These are phyloP conservation scores for Phytophthora boehmeriae DNA, from an alignment of 352 stramenopile genomes.

Conservation along the genomic window DNA sequence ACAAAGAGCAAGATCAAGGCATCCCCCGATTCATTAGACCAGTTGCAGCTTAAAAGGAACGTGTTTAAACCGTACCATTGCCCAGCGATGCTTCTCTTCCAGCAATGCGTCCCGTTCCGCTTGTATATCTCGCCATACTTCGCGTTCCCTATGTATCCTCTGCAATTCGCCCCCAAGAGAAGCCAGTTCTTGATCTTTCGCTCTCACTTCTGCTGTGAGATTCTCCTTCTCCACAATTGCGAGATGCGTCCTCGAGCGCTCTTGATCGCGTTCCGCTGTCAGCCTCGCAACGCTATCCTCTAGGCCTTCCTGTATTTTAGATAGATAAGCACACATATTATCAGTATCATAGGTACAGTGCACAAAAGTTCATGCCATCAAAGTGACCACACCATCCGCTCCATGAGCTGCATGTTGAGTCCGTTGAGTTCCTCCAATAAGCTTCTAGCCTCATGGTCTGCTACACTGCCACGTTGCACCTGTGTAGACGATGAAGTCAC, in stretches of 20 bases:
- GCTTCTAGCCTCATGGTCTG: conserved; percentile 58
- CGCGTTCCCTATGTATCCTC: conserved; percentile 76
- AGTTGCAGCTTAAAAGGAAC: no score
- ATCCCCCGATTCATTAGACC: no score
- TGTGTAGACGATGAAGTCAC: conserved; percentile 22
- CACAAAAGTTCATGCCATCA: neutral
- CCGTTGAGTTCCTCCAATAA: conserved; percentile 84
- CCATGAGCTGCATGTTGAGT: conserved; percentile 85
- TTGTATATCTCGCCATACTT: conserved; percentile 80
- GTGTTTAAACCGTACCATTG: conserved; percentile 76
- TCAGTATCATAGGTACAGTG: neutral
- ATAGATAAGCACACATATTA: neutral
- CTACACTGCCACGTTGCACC: conserved; percentile 24
- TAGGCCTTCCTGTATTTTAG: conserved; percentile 56
- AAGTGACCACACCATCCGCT: conserved; percentile 60
- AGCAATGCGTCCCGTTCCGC: conserved; percentile 76
- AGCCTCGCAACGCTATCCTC: conserved; percentile 74
- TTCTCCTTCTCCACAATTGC: conserved; percentile 75
- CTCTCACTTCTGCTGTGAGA: conserved; percentile 39
- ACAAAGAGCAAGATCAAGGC: neutral
- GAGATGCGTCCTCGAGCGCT: conserved; percentile 68
- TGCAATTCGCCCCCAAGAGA: conserved; percentile 61
- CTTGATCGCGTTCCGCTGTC: conserved; percentile 82
- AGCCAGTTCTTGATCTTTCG: conserved; percentile 58
- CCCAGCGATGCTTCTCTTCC: conserved; percentile 87